These are phyloP conservation scores for Cubamyces lactineus DNA, from an alignment of 768 basidiomycete genomes.

Conservation along the genomic window DNA sequence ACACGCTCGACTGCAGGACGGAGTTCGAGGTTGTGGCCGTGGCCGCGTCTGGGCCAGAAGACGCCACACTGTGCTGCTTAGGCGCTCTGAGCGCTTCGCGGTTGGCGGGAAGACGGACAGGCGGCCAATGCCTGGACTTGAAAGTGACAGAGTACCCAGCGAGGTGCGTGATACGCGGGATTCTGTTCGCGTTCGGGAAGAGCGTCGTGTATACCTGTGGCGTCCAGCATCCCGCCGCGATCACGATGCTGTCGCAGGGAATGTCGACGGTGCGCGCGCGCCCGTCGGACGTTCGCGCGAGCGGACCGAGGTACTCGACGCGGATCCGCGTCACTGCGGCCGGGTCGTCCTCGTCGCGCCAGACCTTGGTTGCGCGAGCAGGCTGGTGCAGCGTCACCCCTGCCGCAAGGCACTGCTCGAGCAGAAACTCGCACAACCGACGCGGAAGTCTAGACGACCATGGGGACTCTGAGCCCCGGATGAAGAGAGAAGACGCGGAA, in stretches of 20 bases:
- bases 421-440: slow-evolving; percentile 37
- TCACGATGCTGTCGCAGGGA: slow-evolving; percentile 36
- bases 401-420: slow-evolving; percentile 33
- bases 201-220: slow-evolving; percentile 38
- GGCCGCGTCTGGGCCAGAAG: not conserved
- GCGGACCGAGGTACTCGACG: slow-evolving; percentile 26
- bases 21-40: slow-evolving; percentile 1
- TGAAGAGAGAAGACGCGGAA: not conserved
- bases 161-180: slow-evolving; percentile 34
- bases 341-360: slow-evolving; percentile 14
- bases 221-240: slow-evolving; percentile 44
- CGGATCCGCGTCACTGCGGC: slow-evolving; percentile 21
- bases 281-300: slow-evolving; percentile 6
- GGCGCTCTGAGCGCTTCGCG: not conserved
- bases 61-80: too few species aligned
- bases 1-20: slow-evolving; percentile 17
- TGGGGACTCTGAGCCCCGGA: slow-evolving; percentile 2
- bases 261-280: slow-evolving; percentile 25
- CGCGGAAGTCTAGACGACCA: slow-evolving; percentile 30
- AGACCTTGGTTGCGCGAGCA: slow-evolving; percentile 30
- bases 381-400: slow-evolving; percentile 37
- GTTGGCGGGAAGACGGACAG: slow-evolving; percentile 1
- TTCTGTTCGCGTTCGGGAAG: slow-evolving; percentile 34
- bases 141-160: slow-evolving; percentile 36
- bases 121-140: slow-evolving; percentile 32